Base-by-base conservation (phyloP, 306 rosid species). In the Crataegus laevigata region DNA sequence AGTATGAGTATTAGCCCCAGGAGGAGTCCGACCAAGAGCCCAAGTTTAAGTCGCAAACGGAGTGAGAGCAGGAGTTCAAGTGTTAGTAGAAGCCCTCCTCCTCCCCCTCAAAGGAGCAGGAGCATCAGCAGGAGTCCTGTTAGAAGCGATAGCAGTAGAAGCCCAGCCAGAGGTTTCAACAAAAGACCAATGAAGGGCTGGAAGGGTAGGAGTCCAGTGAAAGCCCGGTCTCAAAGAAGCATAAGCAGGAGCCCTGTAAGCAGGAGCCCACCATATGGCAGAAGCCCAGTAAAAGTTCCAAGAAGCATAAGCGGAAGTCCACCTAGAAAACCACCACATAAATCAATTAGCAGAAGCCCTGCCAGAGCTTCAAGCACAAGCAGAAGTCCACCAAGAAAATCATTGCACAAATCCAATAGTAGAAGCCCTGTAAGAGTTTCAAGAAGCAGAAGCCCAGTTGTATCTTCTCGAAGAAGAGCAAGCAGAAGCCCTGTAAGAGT, bases 1-100 rank as follows among this genome's bases (percentile, higher is more conserved):
- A 88, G 97, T 80, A 91, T 89, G 97, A 94, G 96, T 77, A 89
- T 89, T 80, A 94, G 96, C 85, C 94, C 99, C 76, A 79, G 89
- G 80, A 81, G 85, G 83, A 88, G 81, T 82, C 81, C 45, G 70
- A 85, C 86, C 85, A 89, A 82, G 73, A 90, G 93, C 78, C 88
- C 81, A 24, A 91, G 91, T 66, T 34, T 71, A 38, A 84, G 89
- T 62, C 89, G 84, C 4, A 78, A 84, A 75, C 87, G 77, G 81
- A 87, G 86, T 57, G 28, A 83, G 68, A 86, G 89, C 80, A 75
- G 82, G 80, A 85, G 89, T 68, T 81, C 83, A 14, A 86, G 85
- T 85, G 79, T 72, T 61, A 84, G 87, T 64, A 72, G 82, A 78
- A 85, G 87, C 73, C 90, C 88, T 67, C 76, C 85, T 40, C 71